Evolutionary conservation across 1,284 basidiomycete species (phyloP).

Genomic region (Ustilago tritici): DNA sequence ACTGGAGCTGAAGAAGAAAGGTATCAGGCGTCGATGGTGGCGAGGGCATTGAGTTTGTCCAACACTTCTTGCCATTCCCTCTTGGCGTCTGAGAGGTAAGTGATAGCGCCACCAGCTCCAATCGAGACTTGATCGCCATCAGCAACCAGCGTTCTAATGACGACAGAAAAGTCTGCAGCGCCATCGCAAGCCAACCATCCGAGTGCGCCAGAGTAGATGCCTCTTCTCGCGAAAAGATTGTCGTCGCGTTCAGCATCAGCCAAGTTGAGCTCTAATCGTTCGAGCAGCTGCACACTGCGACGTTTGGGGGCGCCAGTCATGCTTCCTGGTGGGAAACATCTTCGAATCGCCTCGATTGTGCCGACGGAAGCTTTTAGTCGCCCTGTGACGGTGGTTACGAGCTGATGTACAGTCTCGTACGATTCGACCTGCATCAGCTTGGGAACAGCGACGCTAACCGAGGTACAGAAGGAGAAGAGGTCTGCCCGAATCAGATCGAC

Average conservation of each 20-base stretch:
- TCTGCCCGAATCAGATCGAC: slow-evolving; percentile 96
- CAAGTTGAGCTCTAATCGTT: slow-evolving; percentile 76
- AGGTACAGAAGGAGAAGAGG: slow-evolving; percentile 79
- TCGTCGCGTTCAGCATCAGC: slow-evolving; percentile 35
- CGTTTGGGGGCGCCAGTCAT: slow-evolving; percentile 99
- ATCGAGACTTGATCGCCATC: slow-evolving; percentile 75
- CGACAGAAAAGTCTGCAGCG: slow-evolving; percentile 91
- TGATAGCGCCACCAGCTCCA: slow-evolving; percentile 95
- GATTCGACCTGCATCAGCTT: slow-evolving; percentile 91
- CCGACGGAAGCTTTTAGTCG: slow-evolving; percentile 71
- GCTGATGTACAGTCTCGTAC: slow-evolving; percentile 94
- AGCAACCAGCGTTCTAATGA: slow-evolving; percentile 91
- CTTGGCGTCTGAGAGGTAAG: slow-evolving; percentile 85
- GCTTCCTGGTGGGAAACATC: slow-evolving; percentile 78
- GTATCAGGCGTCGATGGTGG: slow-evolving; percentile 32
- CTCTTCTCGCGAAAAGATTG: slow-evolving; percentile 71
- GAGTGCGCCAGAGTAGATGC: slow-evolving; percentile 84
- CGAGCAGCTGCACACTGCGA: slow-evolving; percentile 89
- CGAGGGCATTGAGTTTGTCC: slow-evolving; percentile 74
- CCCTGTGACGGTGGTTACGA: slow-evolving; percentile 87
- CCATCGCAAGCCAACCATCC: slow-evolving; percentile 93
- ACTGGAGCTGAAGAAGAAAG: not conserved
- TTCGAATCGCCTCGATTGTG: slow-evolving; percentile 79
- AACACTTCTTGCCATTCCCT: slow-evolving; percentile 95
- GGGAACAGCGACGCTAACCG: slow-evolving; percentile 81